These are phyloP conservation scores for Jackrogersella multiformis DNA, from an alignment of 495 filamentous ascomycete species.

Conservation along the genomic window DNA sequence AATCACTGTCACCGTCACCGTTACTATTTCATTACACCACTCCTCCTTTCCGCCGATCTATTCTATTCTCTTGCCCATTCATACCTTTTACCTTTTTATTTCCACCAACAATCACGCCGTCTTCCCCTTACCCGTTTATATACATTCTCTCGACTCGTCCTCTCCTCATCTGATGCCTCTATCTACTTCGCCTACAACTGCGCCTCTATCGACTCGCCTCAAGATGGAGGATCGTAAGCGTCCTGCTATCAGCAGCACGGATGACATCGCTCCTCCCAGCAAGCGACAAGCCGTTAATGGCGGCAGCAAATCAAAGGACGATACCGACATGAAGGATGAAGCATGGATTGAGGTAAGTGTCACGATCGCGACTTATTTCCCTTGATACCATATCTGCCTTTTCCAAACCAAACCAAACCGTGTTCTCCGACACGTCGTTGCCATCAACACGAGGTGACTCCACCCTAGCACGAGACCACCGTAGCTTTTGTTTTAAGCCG, in stretches of 20 bases:
- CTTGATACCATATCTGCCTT: conserved; percentile 15
- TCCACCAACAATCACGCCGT: conserved; percentile 44
- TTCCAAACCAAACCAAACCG: too few relatives aligned
- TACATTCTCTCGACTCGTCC: conserved; percentile 5
- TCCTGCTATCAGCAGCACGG: conserved; percentile 73
- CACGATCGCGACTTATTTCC: conserved; percentile 27
- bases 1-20: too few relatives aligned
- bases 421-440: conserved; percentile 9
- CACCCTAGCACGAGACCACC: conserved; percentile 33
- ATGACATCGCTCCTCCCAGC: conserved; percentile 81
- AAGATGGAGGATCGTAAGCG: conserved; percentile 99
- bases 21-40: conserved; percentile 22
- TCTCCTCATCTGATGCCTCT: conserved; percentile 75
- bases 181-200: conserved; percentile 74
- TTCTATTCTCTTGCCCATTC: conserved; percentile 40
- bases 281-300: conserved; percentile 91
- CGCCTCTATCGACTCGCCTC: conserved; percentile 71
- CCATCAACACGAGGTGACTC: conserved; percentile 12
- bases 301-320: conserved; percentile 73
- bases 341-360: conserved; percentile 78
- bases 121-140: conserved; percentile 31
- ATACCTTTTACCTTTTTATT: conserved; percentile 49
- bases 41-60: conserved; percentile 34
- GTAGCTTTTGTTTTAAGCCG: conserved; percentile 36
- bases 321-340: conserved; percentile 83